A percentile compares a stretch with the other conserved stretches of the same genome.
Evolutionary conservation across 2,329 filamentous ascomycete genomes (phyloP).

Genomic region (Furcasterigmium sp.): DNA sequence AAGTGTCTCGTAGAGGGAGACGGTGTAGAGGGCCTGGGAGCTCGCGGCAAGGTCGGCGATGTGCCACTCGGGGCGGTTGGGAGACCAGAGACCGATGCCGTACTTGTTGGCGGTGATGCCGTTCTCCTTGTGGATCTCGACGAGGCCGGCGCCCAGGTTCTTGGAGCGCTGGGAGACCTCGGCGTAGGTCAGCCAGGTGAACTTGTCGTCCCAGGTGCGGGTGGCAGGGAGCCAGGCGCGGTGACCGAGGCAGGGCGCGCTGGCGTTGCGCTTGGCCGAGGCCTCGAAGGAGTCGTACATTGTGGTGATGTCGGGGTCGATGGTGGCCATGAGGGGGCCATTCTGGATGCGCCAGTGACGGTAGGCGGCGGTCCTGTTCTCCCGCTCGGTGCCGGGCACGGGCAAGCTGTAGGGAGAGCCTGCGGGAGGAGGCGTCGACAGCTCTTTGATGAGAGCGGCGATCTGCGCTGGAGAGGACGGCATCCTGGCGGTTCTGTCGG

Average conservation of each 20-base stretch:
- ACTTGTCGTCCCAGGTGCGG: constrained; percentile 68
- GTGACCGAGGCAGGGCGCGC: constrained; percentile 70
- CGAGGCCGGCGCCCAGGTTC: constrained; percentile 80
- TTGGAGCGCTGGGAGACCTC: constrained; percentile 74
- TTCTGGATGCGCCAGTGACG: constrained; percentile 76
- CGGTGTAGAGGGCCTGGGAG: constrained; percentile 82
- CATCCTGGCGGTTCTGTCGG: constrained; percentile 10
- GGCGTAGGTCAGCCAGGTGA: constrained; percentile 77
- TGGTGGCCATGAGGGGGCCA: constrained; percentile 62
- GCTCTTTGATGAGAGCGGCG: constrained; percentile 42
- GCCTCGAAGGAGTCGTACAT: constrained; percentile 78
- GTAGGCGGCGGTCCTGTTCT: constrained; percentile 72
- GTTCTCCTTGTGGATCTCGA: constrained; percentile 71
- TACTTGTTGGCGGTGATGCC: constrained; percentile 60
- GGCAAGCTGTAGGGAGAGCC: constrained; percentile 75
- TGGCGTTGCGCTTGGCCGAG: constrained; percentile 56
- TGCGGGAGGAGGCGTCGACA: constrained; percentile 59
- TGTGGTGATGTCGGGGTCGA: constrained; percentile 67
- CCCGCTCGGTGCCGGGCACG: constrained; percentile 67
- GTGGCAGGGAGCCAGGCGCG: constrained; percentile 72
- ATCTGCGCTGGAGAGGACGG: constrained; percentile 26
- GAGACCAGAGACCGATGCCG: constrained; percentile 79
- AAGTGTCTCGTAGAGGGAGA: constrained; percentile 94
- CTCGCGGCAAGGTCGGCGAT: constrained; percentile 83
- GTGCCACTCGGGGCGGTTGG: constrained; percentile 85